phyloP scores from a whole-genome alignment of 2,329 filamentous ascomycete genomes.

The Ophiostoma australiae region DNA sequence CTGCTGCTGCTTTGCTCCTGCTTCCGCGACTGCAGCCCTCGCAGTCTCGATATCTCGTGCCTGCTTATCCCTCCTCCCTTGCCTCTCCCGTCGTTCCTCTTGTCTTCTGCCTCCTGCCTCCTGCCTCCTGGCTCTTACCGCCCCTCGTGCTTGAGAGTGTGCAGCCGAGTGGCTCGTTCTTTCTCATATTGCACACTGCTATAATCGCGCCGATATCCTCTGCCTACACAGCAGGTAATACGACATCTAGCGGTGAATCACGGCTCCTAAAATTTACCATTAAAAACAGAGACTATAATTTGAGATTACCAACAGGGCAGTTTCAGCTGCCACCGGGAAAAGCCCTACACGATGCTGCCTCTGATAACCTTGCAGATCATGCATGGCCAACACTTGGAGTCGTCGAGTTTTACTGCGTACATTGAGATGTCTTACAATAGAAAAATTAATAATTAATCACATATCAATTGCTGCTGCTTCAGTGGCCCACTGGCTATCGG shows the following conservation, averaged over 20 bases:
- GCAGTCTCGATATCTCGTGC: no score
- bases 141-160: slow-evolving; percentile 17
- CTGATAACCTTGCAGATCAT: background rate
- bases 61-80: background rate
- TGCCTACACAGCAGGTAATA: background rate
- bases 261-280: background rate
- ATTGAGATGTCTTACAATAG: background rate
- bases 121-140: background rate
- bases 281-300: background rate
- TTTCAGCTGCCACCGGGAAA: background rate
- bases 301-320: background rate
- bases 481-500: background rate
- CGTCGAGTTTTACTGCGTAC: no score
- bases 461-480: background rate
- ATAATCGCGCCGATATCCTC: background rate
- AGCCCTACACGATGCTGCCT: background rate
- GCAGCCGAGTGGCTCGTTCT: slow-evolving; percentile 21
- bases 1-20: no score
- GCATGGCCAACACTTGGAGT: background rate
- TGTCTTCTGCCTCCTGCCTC: background rate
- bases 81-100: background rate
- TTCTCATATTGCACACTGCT: background rate
- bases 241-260: slow-evolving; percentile 20
- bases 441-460: background rate
- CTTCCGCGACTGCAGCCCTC: no score